Percentiles rank a stretch among this genome's conserved stretches.
Conservation (phyloP, 331 rosid genomes). For the Stylosanthes scabra region DNA sequence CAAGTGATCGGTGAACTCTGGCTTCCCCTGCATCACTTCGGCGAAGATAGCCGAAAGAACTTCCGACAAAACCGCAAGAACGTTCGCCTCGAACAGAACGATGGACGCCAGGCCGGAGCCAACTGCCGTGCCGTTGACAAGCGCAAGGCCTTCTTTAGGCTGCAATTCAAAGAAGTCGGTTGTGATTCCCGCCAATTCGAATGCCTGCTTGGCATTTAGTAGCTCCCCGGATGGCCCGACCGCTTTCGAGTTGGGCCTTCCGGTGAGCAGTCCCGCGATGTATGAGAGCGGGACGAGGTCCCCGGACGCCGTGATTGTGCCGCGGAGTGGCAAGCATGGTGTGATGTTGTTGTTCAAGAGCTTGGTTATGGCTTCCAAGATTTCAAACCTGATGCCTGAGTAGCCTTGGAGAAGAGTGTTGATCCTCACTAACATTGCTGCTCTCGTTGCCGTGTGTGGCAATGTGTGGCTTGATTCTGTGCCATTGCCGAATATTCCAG, state of each 20-base stretch:
- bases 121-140: constrained; percentile 87
- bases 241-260: constrained; percentile 74
- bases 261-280: constrained; percentile 79
- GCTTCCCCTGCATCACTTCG: constrained; percentile 92
- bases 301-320: constrained; percentile 83
- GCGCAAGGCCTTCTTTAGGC: constrained; percentile 92
- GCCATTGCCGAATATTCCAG: constrained; percentile 82
- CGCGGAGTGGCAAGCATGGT: constrained; percentile 86
- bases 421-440: constrained; percentile 85
- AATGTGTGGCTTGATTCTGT: constrained; percentile 69
- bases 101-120: constrained; percentile 87
- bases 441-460: constrained; percentile 75
- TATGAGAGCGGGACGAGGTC: constrained; percentile 95
- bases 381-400: constrained; percentile 87
- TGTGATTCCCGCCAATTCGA: constrained; percentile 56
- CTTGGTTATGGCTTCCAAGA: constrained; percentile 79
- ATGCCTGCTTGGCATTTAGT: constrained; percentile 69
- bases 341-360: constrained; percentile 79
- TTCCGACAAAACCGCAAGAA: constrained; percentile 65
- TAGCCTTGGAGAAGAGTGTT: constrained; percentile 95
- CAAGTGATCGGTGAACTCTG: constrained; percentile 88
- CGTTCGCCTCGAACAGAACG: constrained; percentile 78
- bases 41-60: constrained; percentile 76
- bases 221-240: constrained; percentile 65
- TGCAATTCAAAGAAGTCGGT: constrained; percentile 81